Evolutionary conservation across 108 stramenopile genomes (phyloP).

Genomic region (Cyclostephanos tholiformis): DNA sequence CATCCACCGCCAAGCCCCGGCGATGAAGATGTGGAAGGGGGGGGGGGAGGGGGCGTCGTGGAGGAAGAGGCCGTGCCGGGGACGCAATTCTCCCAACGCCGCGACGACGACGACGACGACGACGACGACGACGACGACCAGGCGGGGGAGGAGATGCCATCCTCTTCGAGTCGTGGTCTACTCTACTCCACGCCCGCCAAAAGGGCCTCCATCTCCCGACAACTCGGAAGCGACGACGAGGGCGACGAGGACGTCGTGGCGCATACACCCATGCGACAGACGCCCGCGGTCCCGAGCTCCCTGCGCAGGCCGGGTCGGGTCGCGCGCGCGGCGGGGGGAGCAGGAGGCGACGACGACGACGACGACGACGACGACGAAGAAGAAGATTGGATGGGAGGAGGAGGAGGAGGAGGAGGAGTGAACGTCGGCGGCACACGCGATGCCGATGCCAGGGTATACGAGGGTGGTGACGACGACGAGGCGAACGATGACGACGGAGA

Average conservation of each 20-base stretch:
- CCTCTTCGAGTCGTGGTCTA: background rate
- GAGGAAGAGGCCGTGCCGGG: constrained; percentile 29
- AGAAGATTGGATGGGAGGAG: background rate
- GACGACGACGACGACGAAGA: constrained; percentile 16
- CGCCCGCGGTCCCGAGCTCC: constrained; percentile 15
- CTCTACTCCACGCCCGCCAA: background rate
- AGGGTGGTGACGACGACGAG: constrained; percentile 6
- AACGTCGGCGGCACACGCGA: background rate
- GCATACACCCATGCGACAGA: too few species aligned
- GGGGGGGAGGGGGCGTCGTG: background rate
- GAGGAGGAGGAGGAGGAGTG: background rate
- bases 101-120: constrained; percentile 21
- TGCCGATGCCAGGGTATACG: background rate
- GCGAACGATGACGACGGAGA: constrained; percentile 4
- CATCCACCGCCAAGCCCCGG: background rate
- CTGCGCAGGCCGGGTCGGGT: constrained; percentile 9
- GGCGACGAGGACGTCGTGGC: constrained; percentile 10
- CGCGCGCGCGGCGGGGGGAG: constrained; percentile 7
- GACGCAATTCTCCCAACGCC: constrained; percentile 30
- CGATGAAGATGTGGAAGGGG: background rate
- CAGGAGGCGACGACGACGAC: constrained; percentile 7
- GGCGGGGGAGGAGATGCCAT: background rate
- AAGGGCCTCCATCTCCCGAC: background rate
- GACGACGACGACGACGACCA: constrained; percentile 20
- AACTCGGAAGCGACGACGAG: background rate